phyloP scores from a whole-genome alignment of 83 land plant genomes.

The Diphasiastrum complanatum region DNA sequence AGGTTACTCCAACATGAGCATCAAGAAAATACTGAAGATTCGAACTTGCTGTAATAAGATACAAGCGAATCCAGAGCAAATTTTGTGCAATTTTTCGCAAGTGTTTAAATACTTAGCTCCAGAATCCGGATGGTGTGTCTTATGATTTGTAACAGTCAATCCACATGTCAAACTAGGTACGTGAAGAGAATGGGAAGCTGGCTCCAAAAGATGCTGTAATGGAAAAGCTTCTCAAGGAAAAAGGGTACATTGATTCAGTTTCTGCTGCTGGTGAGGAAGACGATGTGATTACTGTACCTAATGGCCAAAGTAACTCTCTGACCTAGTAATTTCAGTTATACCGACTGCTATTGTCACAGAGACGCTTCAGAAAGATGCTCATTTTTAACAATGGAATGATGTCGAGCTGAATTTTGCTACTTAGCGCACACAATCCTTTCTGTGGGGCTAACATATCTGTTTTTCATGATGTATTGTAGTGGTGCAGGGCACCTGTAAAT shows the following conservation, averaged over 20 bases:
- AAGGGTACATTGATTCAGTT: slow-evolving; percentile 56
- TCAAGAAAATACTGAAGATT: no score
- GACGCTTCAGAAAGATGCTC: not conserved
- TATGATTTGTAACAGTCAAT: no score
- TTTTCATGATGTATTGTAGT: slow-evolving; percentile 22
- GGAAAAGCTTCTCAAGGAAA: slow-evolving; percentile 42
- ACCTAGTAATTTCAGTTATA: not conserved
- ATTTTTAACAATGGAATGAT: not conserved
- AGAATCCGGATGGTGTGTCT: not conserved
- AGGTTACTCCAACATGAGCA: no score
- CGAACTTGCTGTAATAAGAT: no score
- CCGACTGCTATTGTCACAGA: no score
- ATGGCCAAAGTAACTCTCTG: slow-evolving; percentile 52
- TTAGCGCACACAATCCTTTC: no score
- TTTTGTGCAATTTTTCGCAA: no score
- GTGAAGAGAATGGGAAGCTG: slow-evolving; percentile 68
- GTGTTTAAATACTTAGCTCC: no score
- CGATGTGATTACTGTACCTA: slow-evolving; percentile 57
- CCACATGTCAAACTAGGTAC: slow-evolving; percentile 36
- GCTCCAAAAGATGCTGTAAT: slow-evolving; percentile 63
- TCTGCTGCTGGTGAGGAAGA: slow-evolving; percentile 66
- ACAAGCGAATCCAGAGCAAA: no score
- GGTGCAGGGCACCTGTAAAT: slow-evolving; percentile 76
- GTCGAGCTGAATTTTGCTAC: not conserved
- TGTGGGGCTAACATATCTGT: not conserved